phyloP scores from a whole-genome alignment of 2,329 filamentous ascomycete species.

The Diaporthe citri region DNA sequence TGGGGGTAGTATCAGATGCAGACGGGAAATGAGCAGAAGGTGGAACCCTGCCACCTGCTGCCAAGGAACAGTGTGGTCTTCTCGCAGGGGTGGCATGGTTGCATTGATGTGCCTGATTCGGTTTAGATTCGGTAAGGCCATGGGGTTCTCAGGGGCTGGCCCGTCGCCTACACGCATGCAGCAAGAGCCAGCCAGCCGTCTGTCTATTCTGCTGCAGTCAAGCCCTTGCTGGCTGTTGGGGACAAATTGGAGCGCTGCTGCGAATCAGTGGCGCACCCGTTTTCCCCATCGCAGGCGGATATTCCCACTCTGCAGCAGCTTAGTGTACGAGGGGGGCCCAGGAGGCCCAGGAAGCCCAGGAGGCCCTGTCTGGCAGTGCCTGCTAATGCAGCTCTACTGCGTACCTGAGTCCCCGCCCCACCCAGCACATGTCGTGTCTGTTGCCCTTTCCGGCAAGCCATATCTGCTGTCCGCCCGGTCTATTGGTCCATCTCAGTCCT shows the following conservation, averaged over 20 bases:
- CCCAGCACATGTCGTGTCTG: conserved; percentile 19
- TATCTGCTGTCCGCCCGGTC: conserved; percentile 5
- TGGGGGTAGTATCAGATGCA: conserved; percentile 32
- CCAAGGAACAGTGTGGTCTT: conserved; percentile 19
- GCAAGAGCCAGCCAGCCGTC: neutral
- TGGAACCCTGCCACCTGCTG: conserved; percentile 23
- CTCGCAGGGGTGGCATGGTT: neutral
- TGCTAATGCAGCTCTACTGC: conserved; percentile 26
- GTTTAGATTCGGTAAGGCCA: conserved; percentile 25
- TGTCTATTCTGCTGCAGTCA: neutral
- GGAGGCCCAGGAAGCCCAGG: conserved; percentile 5
- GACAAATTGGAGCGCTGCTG: neutral
- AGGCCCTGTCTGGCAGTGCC: conserved; percentile 4
- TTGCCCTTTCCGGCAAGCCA: conserved; percentile 31
- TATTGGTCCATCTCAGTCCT: conserved; percentile 33
- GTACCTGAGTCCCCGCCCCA: neutral
- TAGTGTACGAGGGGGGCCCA: neutral
- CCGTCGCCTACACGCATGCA: neutral
- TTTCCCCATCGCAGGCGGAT: conserved; percentile 1
- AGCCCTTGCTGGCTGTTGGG: neutral
- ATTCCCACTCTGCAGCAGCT: neutral
- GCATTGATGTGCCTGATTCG: conserved; percentile 20
- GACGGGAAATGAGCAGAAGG: conserved; percentile 31
- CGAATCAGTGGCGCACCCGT: conserved; percentile 7
- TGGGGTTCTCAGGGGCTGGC: conserved; percentile 24